Evolutionary conservation across 306 rosid species (phyloP).

Genomic region (Casuarina cunninghamiana): DNA sequence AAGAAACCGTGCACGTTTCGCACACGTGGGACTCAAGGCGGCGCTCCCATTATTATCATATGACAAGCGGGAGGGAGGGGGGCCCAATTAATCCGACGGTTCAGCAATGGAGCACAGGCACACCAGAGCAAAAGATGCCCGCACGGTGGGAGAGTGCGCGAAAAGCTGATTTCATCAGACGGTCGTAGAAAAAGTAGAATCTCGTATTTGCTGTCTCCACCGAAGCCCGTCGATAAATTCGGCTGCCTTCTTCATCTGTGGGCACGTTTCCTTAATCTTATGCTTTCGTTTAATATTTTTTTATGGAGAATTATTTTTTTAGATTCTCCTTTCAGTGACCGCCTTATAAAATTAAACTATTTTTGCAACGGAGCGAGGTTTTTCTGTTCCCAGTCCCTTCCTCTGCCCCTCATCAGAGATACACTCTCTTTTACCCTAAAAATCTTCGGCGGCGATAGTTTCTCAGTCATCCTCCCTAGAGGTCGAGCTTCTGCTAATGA

Average conservation of each 20-base stretch:
- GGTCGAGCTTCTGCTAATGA: background rate
- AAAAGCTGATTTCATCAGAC: background rate
- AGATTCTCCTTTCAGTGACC: slow-evolving; percentile 3
- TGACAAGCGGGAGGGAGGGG: background rate
- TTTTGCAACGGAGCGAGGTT: background rate
- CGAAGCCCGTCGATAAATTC: slow-evolving; percentile 16
- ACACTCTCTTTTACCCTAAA: background rate
- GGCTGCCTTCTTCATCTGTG: background rate
- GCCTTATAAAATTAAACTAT: slow-evolving; percentile 9
- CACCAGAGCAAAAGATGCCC: background rate
- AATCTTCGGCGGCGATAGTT: background rate
- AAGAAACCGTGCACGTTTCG: too few species aligned
- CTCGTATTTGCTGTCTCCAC: background rate
- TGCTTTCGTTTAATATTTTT: background rate
- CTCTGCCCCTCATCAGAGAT: background rate
- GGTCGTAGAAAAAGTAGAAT: slow-evolving; percentile 1
- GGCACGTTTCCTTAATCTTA: slow-evolving; percentile 15
- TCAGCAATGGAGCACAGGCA: background rate
- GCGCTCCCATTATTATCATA: background rate
- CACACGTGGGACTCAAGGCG: background rate
- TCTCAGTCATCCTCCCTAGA: background rate
- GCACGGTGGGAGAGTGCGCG: background rate
- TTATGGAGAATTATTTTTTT: background rate
- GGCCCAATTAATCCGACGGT: background rate
- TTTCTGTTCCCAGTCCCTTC: background rate